Percentiles rank a stretch among this genome's conserved stretches.
Conservation (phyloP, 2,329 filamentous ascomycete species). For the Piedraia hortae region DNA sequence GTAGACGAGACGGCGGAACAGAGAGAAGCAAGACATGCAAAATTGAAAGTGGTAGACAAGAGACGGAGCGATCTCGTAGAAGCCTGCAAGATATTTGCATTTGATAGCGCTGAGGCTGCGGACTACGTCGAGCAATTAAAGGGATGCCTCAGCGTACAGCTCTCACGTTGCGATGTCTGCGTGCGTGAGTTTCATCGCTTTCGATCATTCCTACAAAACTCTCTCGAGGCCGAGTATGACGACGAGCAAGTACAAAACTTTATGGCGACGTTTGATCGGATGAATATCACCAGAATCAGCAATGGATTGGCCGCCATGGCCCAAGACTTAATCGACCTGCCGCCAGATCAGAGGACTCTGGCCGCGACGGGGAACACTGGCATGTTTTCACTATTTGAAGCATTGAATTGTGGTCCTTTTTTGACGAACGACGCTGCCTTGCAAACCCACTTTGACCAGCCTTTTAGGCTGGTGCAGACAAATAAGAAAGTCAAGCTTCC, state of each 20-base stretch:
- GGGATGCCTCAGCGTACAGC: constrained; percentile 15
- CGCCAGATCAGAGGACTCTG: constrained; percentile 24
- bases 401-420: constrained; percentile 59
- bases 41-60: constrained; percentile 14
- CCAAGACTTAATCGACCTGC: constrained; percentile 16
- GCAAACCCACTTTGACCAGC: constrained; percentile 41
- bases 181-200: constrained; percentile 21
- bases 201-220: constrained; percentile 15
- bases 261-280: constrained; percentile 18
- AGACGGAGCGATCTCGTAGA: constrained; percentile 17
- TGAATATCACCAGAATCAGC: constrained; percentile 19
- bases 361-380: constrained; percentile 27
- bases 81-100: constrained; percentile 20
- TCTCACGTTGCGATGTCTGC: constrained; percentile 22
- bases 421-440: constrained; percentile 29
- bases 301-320: constrained; percentile 17
- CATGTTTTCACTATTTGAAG: constrained; percentile 64
- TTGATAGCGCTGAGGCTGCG: constrained; percentile 19
- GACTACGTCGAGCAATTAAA: constrained; percentile 17
- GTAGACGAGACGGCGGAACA: constrained; percentile 7
- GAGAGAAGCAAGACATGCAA: constrained; percentile 7
- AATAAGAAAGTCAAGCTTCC: constrained; percentile 54
- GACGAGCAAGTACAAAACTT: constrained; percentile 19
- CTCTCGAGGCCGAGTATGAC: constrained; percentile 17
- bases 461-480: constrained; percentile 55